Evolutionary conservation across 2,329 filamentous ascomycete genomes (phyloP), one percentile per base, ranked within the genome.

Genomic region (Trichoderma koningiopsis): DNA sequence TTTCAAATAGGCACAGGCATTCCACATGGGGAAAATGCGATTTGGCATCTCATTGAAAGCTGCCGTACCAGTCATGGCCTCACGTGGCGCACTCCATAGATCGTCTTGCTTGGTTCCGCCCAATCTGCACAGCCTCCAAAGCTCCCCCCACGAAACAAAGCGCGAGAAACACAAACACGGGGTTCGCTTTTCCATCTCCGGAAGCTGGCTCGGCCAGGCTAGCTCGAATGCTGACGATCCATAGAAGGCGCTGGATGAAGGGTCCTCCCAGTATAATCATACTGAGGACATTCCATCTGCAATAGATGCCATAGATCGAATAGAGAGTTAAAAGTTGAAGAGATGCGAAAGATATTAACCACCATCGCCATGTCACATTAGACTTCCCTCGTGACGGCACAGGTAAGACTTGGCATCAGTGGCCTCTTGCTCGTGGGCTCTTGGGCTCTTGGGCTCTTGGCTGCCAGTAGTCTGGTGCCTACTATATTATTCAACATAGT

Each of bases 331-430:
- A n/a, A 43, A 40, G 6, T 5, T 19, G 8, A 40, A 16, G 5
- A 19, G 37, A 19, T 19, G 55, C 8, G n/a, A 16, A 49, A 16
- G 19, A 35, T 14, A 37, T 27, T 27, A 10, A 59, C 49, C 43
- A 37, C 11, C 10, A 22, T 24, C 6, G 40, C 19, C 19, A 14
- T 40, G 59, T 69, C 67, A 69, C 60, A 62, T 33, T 57, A 33
- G 67, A 43, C 8, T 53, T 37, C 40, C 60, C 67, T 69, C 67
- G 67, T 69, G 67, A 69, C 60, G 53, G 27, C 52, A 61, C 31
- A 35, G 58, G 55, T 59, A 43, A 67, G 64, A 59, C 64, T 59
- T 67, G 64, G 53, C 53, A 49, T 59, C 64, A 29, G 55, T 33
- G 16, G 53, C 31, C 53, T 53, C 40, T 47, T 58, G 33, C 37